Conservation (phyloP, 2,329 filamentous ascomycete genomes). For the Neofusicoccum umdonicola region DNA sequence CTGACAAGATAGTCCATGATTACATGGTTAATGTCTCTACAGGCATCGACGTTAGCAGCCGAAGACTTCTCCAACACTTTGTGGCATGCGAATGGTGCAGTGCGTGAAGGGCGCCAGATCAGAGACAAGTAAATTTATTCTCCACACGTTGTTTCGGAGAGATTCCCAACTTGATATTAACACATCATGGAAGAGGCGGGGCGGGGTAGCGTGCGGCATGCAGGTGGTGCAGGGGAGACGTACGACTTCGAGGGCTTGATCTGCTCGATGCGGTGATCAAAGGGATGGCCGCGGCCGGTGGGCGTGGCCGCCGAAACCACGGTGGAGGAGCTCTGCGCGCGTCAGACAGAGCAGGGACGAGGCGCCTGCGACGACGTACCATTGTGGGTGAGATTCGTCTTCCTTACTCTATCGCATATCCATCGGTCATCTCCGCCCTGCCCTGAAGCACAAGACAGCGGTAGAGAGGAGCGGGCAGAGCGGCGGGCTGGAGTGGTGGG, state of each 20-base stretch:
- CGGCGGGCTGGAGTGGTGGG: neutral
- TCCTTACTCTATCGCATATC: slow-evolving; percentile 31
- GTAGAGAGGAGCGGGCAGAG: neutral
- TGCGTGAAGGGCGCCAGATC: slow-evolving; percentile 42
- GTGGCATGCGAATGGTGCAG: slow-evolving; percentile 17
- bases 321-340: slow-evolving; percentile 58
- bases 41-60: slow-evolving; percentile 26
- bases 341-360: slow-evolving; percentile 21
- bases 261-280: slow-evolving; percentile 78
- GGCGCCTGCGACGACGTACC: slow-evolving; percentile 26
- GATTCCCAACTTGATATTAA: slow-evolving; percentile 98
- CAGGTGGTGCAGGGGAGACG: slow-evolving; percentile 44
- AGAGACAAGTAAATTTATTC: slow-evolving; percentile 78
- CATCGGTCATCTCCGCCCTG: slow-evolving; percentile 31
- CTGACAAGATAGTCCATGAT: slow-evolving; percentile 97
- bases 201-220: neutral
- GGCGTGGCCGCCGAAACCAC: slow-evolving; percentile 72
- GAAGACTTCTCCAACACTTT: neutral
- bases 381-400: slow-evolving; percentile 29
- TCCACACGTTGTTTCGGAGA: slow-evolving; percentile 98
- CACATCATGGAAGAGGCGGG: slow-evolving; percentile 65
- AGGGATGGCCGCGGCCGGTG: slow-evolving; percentile 61
- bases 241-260: slow-evolving; percentile 89
- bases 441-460: slow-evolving; percentile 10
- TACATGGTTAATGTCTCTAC: slow-evolving; percentile 88